phyloP scores from a whole-genome alignment of 306 rosid genomes.

The Comarum palustre region DNA sequence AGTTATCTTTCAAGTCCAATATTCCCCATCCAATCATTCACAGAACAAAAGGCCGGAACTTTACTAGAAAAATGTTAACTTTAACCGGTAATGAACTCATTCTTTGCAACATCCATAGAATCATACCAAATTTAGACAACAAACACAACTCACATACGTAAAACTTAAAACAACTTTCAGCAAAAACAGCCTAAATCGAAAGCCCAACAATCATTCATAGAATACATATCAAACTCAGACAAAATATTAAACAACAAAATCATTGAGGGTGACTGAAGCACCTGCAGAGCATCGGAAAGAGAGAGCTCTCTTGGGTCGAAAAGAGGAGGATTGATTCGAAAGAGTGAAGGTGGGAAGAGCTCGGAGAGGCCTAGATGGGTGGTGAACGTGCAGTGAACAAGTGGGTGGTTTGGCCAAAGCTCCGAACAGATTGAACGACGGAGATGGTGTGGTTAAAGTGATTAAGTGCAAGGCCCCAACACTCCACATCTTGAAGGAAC shows the following conservation, averaged over 20 bases:
- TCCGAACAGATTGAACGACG: background rate
- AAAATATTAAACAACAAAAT: background rate
- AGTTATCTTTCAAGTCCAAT: background rate
- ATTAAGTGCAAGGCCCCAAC: slow-evolving; percentile 36
- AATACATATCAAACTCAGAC: background rate
- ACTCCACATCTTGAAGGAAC: slow-evolving; percentile 33
- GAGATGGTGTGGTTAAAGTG: slow-evolving; percentile 20
- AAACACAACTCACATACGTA: slow-evolving; percentile 2
- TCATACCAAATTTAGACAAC: background rate
- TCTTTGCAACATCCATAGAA: background rate
- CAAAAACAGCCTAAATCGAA: background rate
- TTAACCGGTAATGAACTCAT: background rate
- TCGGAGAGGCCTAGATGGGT: slow-evolving; percentile 28
- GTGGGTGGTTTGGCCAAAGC: slow-evolving; percentile 21
- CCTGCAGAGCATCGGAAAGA: slow-evolving; percentile 71
- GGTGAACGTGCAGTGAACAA: slow-evolving; percentile 20
- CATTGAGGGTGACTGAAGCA: slow-evolving; percentile 7
- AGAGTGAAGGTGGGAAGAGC: slow-evolving; percentile 23
- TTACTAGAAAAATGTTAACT: background rate
- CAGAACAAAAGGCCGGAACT: background rate
- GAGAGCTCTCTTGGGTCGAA: slow-evolving; percentile 10
- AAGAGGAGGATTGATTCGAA: slow-evolving; percentile 24
- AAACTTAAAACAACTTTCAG: background rate
- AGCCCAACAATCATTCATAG: background rate
- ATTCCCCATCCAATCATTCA: background rate